Percentiles rank a stretch among this genome's conserved stretches.
These are phyloP conservation scores for Ophioceras dolichostomum DNA, from an alignment of 2,329 filamentous ascomycete genomes.

Conservation along the genomic window DNA sequence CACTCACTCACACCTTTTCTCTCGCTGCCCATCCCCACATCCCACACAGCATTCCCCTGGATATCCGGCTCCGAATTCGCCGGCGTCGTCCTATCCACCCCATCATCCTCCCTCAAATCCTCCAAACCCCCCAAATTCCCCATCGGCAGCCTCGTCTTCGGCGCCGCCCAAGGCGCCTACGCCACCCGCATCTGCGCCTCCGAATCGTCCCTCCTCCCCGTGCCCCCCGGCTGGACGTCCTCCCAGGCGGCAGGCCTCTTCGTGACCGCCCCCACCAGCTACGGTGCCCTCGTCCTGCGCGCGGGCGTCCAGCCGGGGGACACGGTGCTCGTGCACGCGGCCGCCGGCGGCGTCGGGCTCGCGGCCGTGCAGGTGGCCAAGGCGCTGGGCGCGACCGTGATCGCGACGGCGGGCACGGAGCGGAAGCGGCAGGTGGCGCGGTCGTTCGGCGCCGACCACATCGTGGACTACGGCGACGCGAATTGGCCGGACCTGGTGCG, in stretches of 20 bases:
- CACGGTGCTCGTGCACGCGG: constrained; percentile 81
- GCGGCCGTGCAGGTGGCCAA: constrained; percentile 91
- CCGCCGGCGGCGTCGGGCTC: constrained; percentile 81
- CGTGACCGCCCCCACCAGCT: constrained; percentile 84
- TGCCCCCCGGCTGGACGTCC: constrained; percentile 74
- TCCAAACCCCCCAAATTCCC: constrained; percentile 47
- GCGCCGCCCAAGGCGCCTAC: constrained; percentile 75
- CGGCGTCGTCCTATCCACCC: constrained; percentile 48
- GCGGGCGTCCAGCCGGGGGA: constrained; percentile 71
- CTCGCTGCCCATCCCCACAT: too few species aligned
- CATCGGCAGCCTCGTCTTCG: constrained; percentile 74
- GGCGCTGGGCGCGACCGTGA: constrained; percentile 81
- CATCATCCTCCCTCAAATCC: constrained; percentile 27
- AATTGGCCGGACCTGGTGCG: constrained; percentile 56
- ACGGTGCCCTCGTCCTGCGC: constrained; percentile 68
- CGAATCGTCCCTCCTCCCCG: constrained; percentile 56
- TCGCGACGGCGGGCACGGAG: constrained; percentile 75
- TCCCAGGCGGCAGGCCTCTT: constrained; percentile 79
- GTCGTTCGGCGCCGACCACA: constrained; percentile 74
- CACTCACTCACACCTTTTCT: too few species aligned
- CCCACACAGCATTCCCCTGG: constrained; percentile 60
- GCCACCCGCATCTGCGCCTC: constrained; percentile 59
- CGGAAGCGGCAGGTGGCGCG: constrained; percentile 72
- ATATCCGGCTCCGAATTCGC: constrained; percentile 79
- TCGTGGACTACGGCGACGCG: constrained; percentile 60